A percentile compares a stretch with the other conserved stretches of the same genome.
phyloP scores from a whole-genome alignment of 352 stramenopile species.

The Phytophthora pluvialis region DNA sequence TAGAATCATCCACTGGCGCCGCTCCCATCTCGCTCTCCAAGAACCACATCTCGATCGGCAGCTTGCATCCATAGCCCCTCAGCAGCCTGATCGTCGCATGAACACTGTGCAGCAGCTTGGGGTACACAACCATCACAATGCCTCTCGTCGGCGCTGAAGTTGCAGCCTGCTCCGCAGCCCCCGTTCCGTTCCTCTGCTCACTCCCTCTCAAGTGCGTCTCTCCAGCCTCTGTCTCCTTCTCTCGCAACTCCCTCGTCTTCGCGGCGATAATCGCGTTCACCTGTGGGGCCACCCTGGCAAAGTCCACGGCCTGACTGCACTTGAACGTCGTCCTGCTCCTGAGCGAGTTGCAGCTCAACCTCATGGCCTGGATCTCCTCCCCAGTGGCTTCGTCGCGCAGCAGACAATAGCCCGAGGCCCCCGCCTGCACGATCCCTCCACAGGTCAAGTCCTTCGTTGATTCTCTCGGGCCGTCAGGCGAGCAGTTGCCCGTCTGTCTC shows the following conservation, averaged over 20 bases:
- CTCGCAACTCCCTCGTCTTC: conserved; percentile 19
- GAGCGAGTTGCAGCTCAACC: conserved; percentile 42
- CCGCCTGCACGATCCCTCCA: conserved; percentile 27
- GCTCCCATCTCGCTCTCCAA: conserved; percentile 41
- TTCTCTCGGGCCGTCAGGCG: conserved; percentile 45
- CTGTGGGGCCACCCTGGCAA: conserved; percentile 34
- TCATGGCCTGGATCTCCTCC: conserved; percentile 35
- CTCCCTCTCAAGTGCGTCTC: conserved; percentile 3
- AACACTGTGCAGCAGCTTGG: conserved; percentile 47
- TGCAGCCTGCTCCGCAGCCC: neutral
- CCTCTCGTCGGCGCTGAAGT: conserved; percentile 13
- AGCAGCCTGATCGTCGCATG: conserved; percentile 46
- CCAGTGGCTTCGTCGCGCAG: conserved; percentile 41
- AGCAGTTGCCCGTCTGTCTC: conserved; percentile 52
- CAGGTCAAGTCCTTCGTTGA: conserved; percentile 36
- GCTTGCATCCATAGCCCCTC: conserved; percentile 38
- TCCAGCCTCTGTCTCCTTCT: neutral
- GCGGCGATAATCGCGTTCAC: conserved; percentile 28
- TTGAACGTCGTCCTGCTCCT: conserved; percentile 39
- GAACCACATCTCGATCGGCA: conserved; percentile 64
- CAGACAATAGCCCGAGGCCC: conserved; percentile 52
- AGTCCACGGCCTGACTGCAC: conserved; percentile 47
- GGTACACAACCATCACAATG: conserved; percentile 62
- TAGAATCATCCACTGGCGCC: conserved; percentile 23
- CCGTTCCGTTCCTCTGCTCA: neutral